These are phyloP conservation scores for Nakazawaea molendinolei DNA, from an alignment of 805 yeast genomes.

Conservation along the genomic window DNA sequence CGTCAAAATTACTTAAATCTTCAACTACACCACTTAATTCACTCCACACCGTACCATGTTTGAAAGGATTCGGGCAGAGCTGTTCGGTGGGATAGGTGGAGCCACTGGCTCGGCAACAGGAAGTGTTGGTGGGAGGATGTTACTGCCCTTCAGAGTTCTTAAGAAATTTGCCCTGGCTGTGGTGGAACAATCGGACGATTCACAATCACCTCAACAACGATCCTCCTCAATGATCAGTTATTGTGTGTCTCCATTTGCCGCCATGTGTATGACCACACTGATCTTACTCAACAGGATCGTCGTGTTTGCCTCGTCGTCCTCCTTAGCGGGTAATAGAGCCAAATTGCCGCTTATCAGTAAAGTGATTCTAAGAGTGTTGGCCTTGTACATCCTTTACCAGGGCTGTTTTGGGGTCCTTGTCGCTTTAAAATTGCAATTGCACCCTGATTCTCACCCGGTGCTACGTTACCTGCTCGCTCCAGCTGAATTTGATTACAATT, in stretches of 20 bases:
- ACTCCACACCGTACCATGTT: too few relatives aligned
- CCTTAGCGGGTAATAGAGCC: constrained; percentile 26
- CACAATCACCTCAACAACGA: constrained; percentile 23
- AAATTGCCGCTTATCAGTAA: constrained; percentile 25
- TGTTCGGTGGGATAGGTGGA: too few relatives aligned
- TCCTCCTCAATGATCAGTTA: constrained; percentile 40
- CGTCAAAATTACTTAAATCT: too few relatives aligned
- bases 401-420: constrained; percentile 30
- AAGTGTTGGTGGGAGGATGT: too few relatives aligned
- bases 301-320: constrained; percentile 46
- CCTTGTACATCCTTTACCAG: constrained; percentile 26
- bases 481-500: constrained; percentile 19
- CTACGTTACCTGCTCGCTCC: constrained; percentile 8
- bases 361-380: constrained; percentile 30
- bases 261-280: constrained; percentile 51
- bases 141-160: constrained; percentile 11
- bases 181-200: constrained; percentile 24
- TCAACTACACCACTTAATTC: too few relatives aligned
- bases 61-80: too few relatives aligned
- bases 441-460: constrained; percentile 15
- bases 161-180: constrained; percentile 26
- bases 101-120: too few relatives aligned
- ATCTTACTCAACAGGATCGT: constrained; percentile 50
- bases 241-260: constrained; percentile 42
- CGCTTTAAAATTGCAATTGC: constrained; percentile 23